Percentiles rank a stretch among this genome's conserved stretches.
These are phyloP conservation scores for Komagataella mondaviorum DNA, from an alignment of 805 yeast species.

Conservation along the genomic window DNA sequence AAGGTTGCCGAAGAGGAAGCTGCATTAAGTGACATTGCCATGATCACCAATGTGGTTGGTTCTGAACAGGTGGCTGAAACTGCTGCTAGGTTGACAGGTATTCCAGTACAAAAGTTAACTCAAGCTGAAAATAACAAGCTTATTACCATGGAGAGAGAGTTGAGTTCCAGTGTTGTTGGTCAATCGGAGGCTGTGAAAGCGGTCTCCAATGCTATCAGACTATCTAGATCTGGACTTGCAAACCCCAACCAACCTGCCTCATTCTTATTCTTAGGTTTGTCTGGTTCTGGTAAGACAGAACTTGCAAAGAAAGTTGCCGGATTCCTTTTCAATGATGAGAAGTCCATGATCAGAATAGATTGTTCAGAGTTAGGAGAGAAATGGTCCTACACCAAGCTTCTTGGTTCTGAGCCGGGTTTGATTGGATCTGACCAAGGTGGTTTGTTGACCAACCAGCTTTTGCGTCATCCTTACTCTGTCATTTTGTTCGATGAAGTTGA, in stretches of 20 bases:
- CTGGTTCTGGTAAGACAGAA: constrained; percentile 98
- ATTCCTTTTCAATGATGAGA: constrained; percentile 89
- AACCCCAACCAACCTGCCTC: constrained; percentile 96
- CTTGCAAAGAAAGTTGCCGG: constrained; percentile 95
- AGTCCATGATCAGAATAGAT: constrained; percentile 94
- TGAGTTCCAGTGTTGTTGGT: constrained; percentile 80
- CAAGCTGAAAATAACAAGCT: constrained; percentile 92
- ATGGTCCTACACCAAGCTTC: constrained; percentile 85
- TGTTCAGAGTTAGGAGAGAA: constrained; percentile 95
- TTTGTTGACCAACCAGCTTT: constrained; percentile 79
- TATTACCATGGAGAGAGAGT: constrained; percentile 85
- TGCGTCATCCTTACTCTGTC: constrained; percentile 92
- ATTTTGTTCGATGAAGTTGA: constrained; percentile 94
- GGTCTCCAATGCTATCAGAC: constrained; percentile 87
- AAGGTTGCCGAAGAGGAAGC: constrained; percentile 64
- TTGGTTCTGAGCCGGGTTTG: constrained; percentile 97
- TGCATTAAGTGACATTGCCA: constrained; percentile 29
- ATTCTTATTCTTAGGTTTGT: constrained; percentile 84
- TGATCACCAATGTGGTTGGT: constrained; percentile 85
- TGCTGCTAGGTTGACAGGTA: constrained; percentile 92
- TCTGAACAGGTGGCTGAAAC: constrained; percentile 43
- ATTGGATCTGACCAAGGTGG: constrained; percentile 98
- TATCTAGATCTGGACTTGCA: constrained; percentile 87
- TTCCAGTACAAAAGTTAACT: constrained; percentile 87
- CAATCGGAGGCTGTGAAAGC: constrained; percentile 94